These are phyloP conservation scores for Zygosaccharomyces rouxii DNA, from an alignment of 805 yeast species.

Conservation along the genomic window DNA sequence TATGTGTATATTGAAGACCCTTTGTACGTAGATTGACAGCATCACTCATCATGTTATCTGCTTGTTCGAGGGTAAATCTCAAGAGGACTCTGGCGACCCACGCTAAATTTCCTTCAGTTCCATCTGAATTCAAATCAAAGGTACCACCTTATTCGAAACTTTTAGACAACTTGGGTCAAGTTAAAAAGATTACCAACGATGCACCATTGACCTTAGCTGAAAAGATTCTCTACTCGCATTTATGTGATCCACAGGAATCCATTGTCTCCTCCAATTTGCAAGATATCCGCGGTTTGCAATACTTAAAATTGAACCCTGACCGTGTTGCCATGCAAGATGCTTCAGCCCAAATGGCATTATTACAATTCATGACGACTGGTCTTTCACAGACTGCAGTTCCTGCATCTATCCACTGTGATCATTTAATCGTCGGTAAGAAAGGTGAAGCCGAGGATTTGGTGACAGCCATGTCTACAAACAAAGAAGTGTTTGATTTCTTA, in stretches of 20 bases:
- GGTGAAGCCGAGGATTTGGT: slow-evolving; percentile 84
- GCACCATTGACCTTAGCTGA: slow-evolving; percentile 90
- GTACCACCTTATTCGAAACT: slow-evolving; percentile 87
- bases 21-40: not conserved
- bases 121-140: slow-evolving; percentile 59
- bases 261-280: slow-evolving; percentile 49
- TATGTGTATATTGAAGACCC: no score
- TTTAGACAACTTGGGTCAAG: slow-evolving; percentile 55
- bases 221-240: slow-evolving; percentile 88
- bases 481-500: slow-evolving; percentile 93
- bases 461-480: slow-evolving; percentile 77
- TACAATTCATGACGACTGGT: slow-evolving; percentile 97
- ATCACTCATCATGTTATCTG: slow-evolving; percentile 22
- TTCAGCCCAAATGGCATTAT: slow-evolving; percentile 98
- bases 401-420: slow-evolving; percentile 96
- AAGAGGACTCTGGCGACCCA: slow-evolving; percentile 27
- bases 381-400: slow-evolving; percentile 86
- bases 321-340: slow-evolving; percentile 99
- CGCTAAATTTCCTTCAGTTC: slow-evolving; percentile 38
- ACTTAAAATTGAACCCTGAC: slow-evolving; percentile 91
- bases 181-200: slow-evolving; percentile 60
- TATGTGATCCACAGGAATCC: slow-evolving; percentile 83
- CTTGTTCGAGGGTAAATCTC: slow-evolving; percentile 16
- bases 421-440: slow-evolving; percentile 92
- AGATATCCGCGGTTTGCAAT: slow-evolving; percentile 77